A percentile compares a stretch with the other conserved stretches of the same genome.
Conservation (phyloP, 345 rosid genomes). For the Jatropha curcas region DNA sequence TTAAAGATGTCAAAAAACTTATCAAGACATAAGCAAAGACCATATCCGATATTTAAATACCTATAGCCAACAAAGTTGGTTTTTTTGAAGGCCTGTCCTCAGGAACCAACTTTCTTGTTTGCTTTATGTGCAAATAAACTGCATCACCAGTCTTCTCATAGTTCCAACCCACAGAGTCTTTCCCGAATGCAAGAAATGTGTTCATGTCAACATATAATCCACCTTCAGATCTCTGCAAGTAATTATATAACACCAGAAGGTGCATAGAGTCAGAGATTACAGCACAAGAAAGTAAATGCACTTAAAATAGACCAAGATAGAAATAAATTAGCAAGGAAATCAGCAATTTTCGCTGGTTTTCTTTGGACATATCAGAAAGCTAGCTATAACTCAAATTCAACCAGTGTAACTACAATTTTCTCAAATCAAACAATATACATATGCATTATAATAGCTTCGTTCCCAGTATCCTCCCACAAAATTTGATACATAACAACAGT, state of each 20-base stretch:
- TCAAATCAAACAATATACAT: neutral
- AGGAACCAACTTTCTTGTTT: constrained; percentile 62
- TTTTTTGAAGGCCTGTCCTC: constrained; percentile 93
- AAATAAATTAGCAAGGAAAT: neutral
- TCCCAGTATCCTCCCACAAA: neutral
- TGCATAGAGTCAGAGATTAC: neutral
- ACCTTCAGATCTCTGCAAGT: constrained; percentile 81
- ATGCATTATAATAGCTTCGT: neutral
- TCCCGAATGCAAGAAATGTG: constrained; percentile 89
- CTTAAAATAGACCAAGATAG: neutral
- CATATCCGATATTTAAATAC: constrained; percentile 33
- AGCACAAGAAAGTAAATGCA: neutral
- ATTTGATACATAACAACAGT: neutral
- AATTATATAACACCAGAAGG: neutral
- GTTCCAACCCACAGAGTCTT: constrained; percentile 84
- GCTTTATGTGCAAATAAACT: constrained; percentile 86
- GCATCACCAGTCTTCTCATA: constrained; percentile 86
- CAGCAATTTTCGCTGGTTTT: neutral
- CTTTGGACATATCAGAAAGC: neutral
- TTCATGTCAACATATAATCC: constrained; percentile 90
- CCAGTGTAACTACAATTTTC: no score
- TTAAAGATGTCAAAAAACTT: neutral
- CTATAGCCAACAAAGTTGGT: constrained; percentile 89
- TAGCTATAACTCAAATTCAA: neutral
- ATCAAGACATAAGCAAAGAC: constrained; percentile 5